These are phyloP conservation scores for Thecaphora frezii DNA, from an alignment of 1,284 basidiomycete genomes.

Conservation along the genomic window DNA sequence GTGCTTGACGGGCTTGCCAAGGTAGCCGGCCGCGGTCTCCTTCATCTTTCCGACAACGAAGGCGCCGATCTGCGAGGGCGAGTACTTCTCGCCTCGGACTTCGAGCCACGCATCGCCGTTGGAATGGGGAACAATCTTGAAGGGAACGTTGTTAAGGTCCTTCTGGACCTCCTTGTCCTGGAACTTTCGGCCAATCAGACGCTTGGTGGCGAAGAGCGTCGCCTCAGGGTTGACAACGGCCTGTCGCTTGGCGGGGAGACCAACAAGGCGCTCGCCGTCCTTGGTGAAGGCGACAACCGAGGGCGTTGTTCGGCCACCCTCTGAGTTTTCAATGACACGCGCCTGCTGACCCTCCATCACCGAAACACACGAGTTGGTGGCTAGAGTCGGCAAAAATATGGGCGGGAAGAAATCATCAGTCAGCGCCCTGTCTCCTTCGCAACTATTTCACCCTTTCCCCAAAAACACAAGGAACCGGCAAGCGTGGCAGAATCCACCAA, in stretches of 20 bases:
- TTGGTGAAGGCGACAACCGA: constrained; percentile 99
- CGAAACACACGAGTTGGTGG: constrained; percentile 59
- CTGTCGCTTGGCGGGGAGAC: constrained; percentile 94
- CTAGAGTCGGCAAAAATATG: constrained; percentile 8
- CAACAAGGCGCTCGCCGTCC: constrained; percentile 71
- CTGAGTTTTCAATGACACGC: constrained; percentile 94
- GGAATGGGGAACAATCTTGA: constrained; percentile 72
- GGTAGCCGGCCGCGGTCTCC: constrained; percentile 87
- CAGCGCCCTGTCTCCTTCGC: constrained; percentile 4
- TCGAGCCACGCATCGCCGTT: constrained; percentile 75
- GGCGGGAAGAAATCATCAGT: constrained; percentile 1
- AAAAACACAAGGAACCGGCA: too few relatives aligned
- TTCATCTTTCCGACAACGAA: constrained; percentile 90
- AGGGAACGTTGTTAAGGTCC: constrained; percentile 72
- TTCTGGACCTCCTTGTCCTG: constrained; percentile 89
- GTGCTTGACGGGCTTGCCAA: constrained; percentile 91
- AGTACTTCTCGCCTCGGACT: constrained; percentile 66
- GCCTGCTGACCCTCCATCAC: constrained; percentile 84
- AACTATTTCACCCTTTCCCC: too few relatives aligned
- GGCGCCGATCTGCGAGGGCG: constrained; percentile 71
- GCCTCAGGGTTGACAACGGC: constrained; percentile 86
- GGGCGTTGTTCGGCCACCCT: constrained; percentile 95
- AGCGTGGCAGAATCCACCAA: too few relatives aligned
- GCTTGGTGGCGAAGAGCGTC: constrained; percentile 76
- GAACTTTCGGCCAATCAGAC: constrained; percentile 91